phyloP scores from a whole-genome alignment of 371 early-diverging fungal species.

The Lichtheimia ramosa region DNA sequence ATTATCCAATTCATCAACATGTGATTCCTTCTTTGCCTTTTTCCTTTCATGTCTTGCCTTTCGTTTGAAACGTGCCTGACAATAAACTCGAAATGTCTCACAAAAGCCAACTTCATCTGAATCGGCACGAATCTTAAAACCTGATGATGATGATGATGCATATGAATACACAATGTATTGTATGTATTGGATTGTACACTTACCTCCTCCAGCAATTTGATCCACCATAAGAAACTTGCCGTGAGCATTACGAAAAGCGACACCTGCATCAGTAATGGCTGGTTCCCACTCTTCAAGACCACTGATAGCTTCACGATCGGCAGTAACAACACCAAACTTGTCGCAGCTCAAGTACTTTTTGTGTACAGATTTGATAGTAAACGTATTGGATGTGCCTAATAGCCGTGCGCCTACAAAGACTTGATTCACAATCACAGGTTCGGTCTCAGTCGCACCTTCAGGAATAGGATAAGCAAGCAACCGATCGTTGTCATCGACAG shows the following conservation, averaged over 20 bases:
- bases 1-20: slow-evolving; percentile 30
- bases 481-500: slow-evolving; percentile 53
- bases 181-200: not conserved
- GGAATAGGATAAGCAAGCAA: slow-evolving; percentile 49
- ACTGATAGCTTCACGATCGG: slow-evolving; percentile 76
- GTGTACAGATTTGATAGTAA: slow-evolving; percentile 66
- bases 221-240: slow-evolving; percentile 65
- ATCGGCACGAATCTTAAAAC: slow-evolving; percentile 68
- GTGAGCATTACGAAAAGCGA: slow-evolving; percentile 65
- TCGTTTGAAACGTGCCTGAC: slow-evolving; percentile 64
- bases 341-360: slow-evolving; percentile 77
- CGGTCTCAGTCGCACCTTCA: slow-evolving; percentile 31
- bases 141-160: slow-evolving; percentile 5
- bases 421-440: slow-evolving; percentile 68
- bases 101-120: slow-evolving; percentile 71
- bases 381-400: slow-evolving; percentile 50
- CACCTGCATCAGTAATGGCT: slow-evolving; percentile 69
- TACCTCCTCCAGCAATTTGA: slow-evolving; percentile 56
- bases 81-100: slow-evolving; percentile 71
- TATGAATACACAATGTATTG: not conserved
- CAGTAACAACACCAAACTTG: slow-evolving; percentile 79
- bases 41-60: slow-evolving; percentile 41
- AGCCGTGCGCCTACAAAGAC: slow-evolving; percentile 71
- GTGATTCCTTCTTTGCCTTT: slow-evolving; percentile 22
- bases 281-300: slow-evolving; percentile 81